phyloP scores from a whole-genome alignment of 2,329 filamentous ascomycete genomes.

The Aurifilum marmelostoma region DNA sequence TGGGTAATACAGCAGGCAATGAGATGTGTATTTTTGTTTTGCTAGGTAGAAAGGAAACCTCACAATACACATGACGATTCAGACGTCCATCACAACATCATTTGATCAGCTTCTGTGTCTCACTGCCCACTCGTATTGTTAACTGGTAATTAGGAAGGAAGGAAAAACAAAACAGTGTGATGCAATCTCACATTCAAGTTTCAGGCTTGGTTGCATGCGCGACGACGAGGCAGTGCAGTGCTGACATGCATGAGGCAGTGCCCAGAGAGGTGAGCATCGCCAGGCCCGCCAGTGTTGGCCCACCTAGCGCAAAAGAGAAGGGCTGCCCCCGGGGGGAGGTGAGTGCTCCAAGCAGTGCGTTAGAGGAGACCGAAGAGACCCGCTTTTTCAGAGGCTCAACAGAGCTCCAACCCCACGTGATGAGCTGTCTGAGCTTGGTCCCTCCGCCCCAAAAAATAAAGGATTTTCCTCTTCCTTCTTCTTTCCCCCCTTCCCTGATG shows the following conservation, averaged over 20 bases:
- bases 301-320: background rate
- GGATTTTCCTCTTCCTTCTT: conserved; percentile 15
- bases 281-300: background rate
- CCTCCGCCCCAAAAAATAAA: conserved; percentile 14
- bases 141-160: no score
- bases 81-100: background rate
- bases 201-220: background rate
- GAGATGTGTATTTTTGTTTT: background rate
- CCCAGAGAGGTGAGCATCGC: background rate
- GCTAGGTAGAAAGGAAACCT: conserved; percentile 24
- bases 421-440: conserved; percentile 4
- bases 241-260: conserved; percentile 7
- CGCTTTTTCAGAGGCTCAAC: conserved; percentile 28
- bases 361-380: background rate
- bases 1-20: conserved; percentile 25
- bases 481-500: background rate
- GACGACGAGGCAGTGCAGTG: conserved; percentile 6
- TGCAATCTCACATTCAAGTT: conserved; percentile 12
- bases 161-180: background rate
- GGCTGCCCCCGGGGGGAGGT: background rate
- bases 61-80: conserved; percentile 21
- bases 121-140: background rate
- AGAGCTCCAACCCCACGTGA: conserved; percentile 27
- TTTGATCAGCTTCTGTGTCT: no score
- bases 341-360: background rate